Conservation (phyloP, 495 filamentous ascomycete genomes). For the Neurospora sp. region DNA sequence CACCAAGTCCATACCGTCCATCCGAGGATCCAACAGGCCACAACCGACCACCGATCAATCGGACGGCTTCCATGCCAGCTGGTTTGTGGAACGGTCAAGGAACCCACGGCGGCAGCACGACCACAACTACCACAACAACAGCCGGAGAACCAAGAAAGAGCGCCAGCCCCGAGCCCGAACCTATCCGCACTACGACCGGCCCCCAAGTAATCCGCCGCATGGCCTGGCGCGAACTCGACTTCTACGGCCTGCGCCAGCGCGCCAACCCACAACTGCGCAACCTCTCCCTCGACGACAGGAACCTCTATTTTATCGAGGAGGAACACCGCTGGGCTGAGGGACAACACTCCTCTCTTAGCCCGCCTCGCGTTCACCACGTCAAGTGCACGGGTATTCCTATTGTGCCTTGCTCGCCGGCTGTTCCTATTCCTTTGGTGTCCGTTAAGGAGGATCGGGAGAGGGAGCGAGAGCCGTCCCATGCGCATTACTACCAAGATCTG, state of each 20-base stretch:
- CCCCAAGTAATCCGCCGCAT: constrained; percentile 48
- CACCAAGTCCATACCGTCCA: constrained; percentile 43
- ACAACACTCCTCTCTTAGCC: constrained; percentile 27
- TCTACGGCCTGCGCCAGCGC: constrained; percentile 49
- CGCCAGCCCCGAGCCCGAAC: not conserved
- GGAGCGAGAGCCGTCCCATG: not conserved
- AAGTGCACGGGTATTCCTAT: constrained; percentile 48
- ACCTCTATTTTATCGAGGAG: constrained; percentile 34
- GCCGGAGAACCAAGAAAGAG: not conserved
- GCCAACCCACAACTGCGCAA: constrained; percentile 42
- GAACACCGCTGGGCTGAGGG: constrained; percentile 41
- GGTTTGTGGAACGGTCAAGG: constrained; percentile 18
- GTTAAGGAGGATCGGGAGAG: not conserved
- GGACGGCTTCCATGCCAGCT: constrained; percentile 8
- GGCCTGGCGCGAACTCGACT: constrained; percentile 45
- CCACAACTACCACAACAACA: not conserved
- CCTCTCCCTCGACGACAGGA: constrained; percentile 46
- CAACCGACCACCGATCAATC: constrained; percentile 19
- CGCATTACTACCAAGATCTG: not conserved
- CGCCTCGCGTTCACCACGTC: constrained; percentile 35
- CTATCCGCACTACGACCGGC: constrained; percentile 11
- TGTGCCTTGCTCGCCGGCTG: constrained; percentile 1
- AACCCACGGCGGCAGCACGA: not conserved
- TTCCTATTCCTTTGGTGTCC: not conserved
- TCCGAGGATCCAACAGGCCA: constrained; percentile 43